Base-by-base conservation (phyloP, 2,329 filamentous ascomycete species). In the Rhinocladiella similis region DNA sequence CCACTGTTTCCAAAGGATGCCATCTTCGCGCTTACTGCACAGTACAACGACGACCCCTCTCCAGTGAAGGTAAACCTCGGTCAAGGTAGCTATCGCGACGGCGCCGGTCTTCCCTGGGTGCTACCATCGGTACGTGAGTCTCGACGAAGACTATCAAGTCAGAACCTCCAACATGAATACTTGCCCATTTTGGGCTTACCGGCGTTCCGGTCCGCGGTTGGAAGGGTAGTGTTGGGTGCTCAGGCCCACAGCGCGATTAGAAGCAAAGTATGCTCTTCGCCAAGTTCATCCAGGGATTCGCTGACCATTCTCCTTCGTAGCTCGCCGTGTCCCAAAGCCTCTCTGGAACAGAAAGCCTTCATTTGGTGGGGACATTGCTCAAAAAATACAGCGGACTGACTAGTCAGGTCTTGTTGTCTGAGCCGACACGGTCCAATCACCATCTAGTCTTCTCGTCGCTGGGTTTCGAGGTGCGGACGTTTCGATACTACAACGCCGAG, bases 401-500 rank as follows among this genome's bases (percentile, higher is more conserved):
- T 16, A 5, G 10, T 14, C 13, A 38, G 13, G 13, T 38, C n/a
- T 38, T 38, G n/a, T 16, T 38, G 5, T 14, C 35, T 5, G 12
- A 13, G 35, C 35, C 35, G 3, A 38, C 35, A 14, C 13, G 35
- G 35, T 13, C 35, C n/a, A 38, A 38, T 16, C 35, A 38, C 35
- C 12, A 38, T 13, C 2, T 13, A 4, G 13, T 38, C 35, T 38
- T 38, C 35, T 13, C 12, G 5, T 38, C 35, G n/a, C n/a, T 38
- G 35, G 35, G 33, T 50, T 49, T 29, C n/a, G 22, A 20, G 25
- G 43, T 41, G 18, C 9, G 9, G 27, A 45, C 7, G 18, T 39
- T 25, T 16, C 43, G 13, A 38, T 38, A 38, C 35, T 38, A 38
- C 35, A 13, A 88, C 72, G 87, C 91, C 6, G 63, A 66, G 5